Percentiles rank a stretch among this genome's conserved stretches.
phyloP scores from a whole-genome alignment of 2,329 filamentous ascomycete species.

The Penicillium sp. region DNA sequence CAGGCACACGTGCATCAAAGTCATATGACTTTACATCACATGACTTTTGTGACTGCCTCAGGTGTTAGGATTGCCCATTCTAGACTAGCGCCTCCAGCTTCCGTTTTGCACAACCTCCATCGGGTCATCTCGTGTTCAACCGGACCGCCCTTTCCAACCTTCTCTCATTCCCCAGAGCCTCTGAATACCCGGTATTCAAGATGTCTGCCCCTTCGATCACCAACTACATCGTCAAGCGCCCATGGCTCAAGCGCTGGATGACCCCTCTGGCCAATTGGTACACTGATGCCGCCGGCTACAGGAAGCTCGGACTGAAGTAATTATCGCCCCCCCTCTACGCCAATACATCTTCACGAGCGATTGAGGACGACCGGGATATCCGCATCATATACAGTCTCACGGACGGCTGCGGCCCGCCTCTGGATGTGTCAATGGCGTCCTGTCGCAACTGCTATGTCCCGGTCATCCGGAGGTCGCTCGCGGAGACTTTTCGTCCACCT shows the following conservation, averaged over 20 bases:
- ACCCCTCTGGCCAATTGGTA: slow-evolving; percentile 88
- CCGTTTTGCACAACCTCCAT: slow-evolving; percentile 44
- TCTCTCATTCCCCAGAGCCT: slow-evolving; percentile 26
- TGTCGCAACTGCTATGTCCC: slow-evolving; percentile 15
- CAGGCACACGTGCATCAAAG: slow-evolving; percentile 15
- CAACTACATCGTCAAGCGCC: slow-evolving; percentile 76
- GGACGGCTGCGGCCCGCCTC: neutral
- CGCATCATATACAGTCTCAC: neutral
- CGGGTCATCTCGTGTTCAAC: slow-evolving; percentile 38
- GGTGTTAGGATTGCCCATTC: slow-evolving; percentile 25
- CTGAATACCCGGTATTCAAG: slow-evolving; percentile 39
- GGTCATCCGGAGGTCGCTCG: slow-evolving; percentile 15
- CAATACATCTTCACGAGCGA: slow-evolving; percentile 15
- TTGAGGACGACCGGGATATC: neutral
- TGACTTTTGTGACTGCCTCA: slow-evolving; percentile 17
- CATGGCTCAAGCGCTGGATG: slow-evolving; percentile 79
- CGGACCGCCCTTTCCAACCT: slow-evolving; percentile 33
- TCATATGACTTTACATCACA: slow-evolving; percentile 17
- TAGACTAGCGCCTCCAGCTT: slow-evolving; percentile 33
- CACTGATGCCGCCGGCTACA: slow-evolving; percentile 83
- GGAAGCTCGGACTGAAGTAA: slow-evolving; percentile 88
- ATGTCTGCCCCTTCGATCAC: slow-evolving; percentile 74
- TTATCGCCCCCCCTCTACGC: slow-evolving; percentile 24
- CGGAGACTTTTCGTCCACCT: neutral
- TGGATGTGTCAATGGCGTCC: slow-evolving; percentile 2